Evolutionary conservation across 2,329 filamentous ascomycete species (phyloP).

Genomic region (Drechslerella dactyloides): DNA sequence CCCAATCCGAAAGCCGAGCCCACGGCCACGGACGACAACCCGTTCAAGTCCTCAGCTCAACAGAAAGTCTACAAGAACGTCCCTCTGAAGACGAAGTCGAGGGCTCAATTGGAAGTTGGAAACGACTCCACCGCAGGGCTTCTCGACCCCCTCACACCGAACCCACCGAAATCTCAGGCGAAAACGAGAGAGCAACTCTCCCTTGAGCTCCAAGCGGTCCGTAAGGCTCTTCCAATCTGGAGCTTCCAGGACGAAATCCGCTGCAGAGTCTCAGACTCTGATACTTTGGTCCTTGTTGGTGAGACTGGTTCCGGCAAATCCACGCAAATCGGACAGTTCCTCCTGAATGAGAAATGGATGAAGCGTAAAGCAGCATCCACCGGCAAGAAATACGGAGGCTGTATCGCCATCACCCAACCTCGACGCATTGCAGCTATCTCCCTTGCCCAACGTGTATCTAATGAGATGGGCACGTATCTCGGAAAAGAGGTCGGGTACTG

Average conservation of each 20-base stretch:
- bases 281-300: constrained; percentile 84
- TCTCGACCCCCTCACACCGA: constrained; percentile 35
- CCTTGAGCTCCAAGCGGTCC: constrained; percentile 55
- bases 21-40: neutral
- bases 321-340: constrained; percentile 92
- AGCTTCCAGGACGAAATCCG: constrained; percentile 73
- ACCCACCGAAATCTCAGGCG: constrained; percentile 16
- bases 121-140: constrained; percentile 43
- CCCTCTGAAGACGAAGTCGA: constrained; percentile 15
- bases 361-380: constrained; percentile 61
- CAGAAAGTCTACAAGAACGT: constrained; percentile 32
- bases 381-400: constrained; percentile 69
- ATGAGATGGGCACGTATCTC: constrained; percentile 74
- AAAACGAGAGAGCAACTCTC: constrained; percentile 36
- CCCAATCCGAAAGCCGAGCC: constrained; percentile 2
- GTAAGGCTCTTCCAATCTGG: constrained; percentile 82
- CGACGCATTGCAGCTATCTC: constrained; percentile 92
- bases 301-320: constrained; percentile 97
- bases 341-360: constrained; percentile 82
- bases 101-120: constrained; percentile 29
- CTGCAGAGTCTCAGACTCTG: constrained; percentile 67
- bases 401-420: constrained; percentile 93
- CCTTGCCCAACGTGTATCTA: constrained; percentile 82
- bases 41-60: neutral
- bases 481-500: constrained; percentile 75